These are phyloP conservation scores for Kodamaea fungicola DNA, from an alignment of 1,139 yeast genomes.

Conservation along the genomic window DNA sequence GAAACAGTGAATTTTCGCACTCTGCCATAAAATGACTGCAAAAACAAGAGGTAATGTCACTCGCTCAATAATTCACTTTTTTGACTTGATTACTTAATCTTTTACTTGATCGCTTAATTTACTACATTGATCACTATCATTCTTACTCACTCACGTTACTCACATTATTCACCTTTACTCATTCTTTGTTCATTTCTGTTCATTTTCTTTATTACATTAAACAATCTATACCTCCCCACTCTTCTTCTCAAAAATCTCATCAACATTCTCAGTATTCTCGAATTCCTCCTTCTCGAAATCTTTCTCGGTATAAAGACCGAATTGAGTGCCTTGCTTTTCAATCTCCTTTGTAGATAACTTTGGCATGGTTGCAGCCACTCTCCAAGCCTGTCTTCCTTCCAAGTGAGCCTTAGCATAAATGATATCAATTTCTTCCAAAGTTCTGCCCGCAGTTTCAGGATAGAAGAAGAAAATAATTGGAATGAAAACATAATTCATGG, in stretches of 20 bases:
- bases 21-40: too few relatives aligned
- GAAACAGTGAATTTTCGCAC: too few relatives aligned
- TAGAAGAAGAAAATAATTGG: constrained; percentile 45
- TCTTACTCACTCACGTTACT: too few relatives aligned
- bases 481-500: constrained; percentile 33
- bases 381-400: constrained; percentile 46
- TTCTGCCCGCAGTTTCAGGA: constrained; percentile 49
- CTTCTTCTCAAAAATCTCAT: constrained; percentile 6
- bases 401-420: constrained; percentile 45
- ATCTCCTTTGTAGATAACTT: constrained; percentile 42
- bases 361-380: constrained; percentile 51
- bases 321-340: constrained; percentile 44
- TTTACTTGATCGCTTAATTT: too few relatives aligned
- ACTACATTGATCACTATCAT: too few relatives aligned
- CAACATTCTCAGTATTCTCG: constrained; percentile 23
- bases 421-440: constrained; percentile 47
- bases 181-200: too few relatives aligned
- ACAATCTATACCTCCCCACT: neutral
- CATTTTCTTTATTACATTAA: neutral
- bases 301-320: constrained; percentile 42
- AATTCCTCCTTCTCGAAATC: constrained; percentile 37
- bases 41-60: too few relatives aligned
- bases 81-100: too few relatives aligned
- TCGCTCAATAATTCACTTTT: too few relatives aligned
- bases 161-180: too few relatives aligned